A percentile compares a stretch with the other conserved stretches of the same genome.
These are phyloP conservation scores for Scutellaria baicalensis DNA, from an alignment of 257 asterid species.

Conservation along the genomic window DNA sequence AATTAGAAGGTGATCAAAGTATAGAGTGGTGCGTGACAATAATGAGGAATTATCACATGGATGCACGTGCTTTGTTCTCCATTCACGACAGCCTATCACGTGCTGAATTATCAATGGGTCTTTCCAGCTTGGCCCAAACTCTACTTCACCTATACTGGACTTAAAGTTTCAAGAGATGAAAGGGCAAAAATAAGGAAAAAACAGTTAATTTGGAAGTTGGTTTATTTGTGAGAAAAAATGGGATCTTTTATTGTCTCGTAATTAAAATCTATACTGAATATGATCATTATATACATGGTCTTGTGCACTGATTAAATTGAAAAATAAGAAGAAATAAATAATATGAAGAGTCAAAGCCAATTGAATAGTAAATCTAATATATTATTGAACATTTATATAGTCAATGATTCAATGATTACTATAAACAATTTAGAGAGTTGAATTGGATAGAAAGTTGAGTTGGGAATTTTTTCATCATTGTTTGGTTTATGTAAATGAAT, in stretches of 20 bases:
- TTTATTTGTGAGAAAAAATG: neutral
- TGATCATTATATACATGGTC: neutral
- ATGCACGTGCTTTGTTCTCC: slow-evolving; percentile 12
- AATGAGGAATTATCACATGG: slow-evolving; percentile 10
- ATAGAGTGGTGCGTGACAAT: neutral
- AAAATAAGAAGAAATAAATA: no score
- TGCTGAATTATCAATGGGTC: neutral
- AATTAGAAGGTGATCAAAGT: neutral
- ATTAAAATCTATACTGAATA: neutral
- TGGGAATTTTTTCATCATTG: no score
- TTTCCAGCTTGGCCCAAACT: neutral
- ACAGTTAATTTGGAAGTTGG: neutral
- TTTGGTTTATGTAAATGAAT: no score
- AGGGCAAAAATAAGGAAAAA: neutral
- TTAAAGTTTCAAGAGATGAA: neutral
- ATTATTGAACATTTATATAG: neutral
- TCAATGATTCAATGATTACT: neutral
- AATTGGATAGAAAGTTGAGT: neutral
- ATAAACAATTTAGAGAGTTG: neutral
- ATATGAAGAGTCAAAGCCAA: no score
- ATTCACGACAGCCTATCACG: neutral
- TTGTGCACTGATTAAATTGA: no score
- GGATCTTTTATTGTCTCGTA: neutral
- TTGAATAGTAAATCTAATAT: neutral
- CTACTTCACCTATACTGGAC: neutral